Evolutionary conservation across 768 basidiomycete genomes (phyloP).

Genomic region (Pholiota molesta): DNA sequence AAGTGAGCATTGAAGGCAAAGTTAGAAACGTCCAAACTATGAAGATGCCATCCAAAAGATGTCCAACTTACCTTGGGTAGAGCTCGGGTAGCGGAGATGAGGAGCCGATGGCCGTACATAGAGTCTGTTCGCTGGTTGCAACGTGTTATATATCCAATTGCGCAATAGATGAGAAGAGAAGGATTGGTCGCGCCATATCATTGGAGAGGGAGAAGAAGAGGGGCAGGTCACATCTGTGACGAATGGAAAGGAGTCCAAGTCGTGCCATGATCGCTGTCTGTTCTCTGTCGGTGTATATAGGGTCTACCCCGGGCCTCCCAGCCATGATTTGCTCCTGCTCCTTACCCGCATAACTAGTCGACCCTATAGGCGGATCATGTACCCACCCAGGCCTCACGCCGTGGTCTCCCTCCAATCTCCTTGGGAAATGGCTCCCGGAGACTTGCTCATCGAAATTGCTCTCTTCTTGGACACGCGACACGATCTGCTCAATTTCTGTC

Average conservation of each 20-base stretch:
- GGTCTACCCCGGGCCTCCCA: neutral
- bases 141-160: neutral
- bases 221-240: neutral
- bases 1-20: neutral
- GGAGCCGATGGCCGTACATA: neutral
- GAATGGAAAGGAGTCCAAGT: neutral
- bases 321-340: neutral
- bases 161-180: neutral
- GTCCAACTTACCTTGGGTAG: slow-evolving; percentile 1
- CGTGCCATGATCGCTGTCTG: neutral
- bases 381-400: neutral
- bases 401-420: slow-evolving; percentile 9
- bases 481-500: slow-evolving; percentile 61
- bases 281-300: neutral
- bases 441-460: slow-evolving; percentile 71
- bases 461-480: slow-evolving; percentile 49
- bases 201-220: neutral
- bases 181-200: neutral
- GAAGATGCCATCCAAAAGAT: neutral
- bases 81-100: neutral
- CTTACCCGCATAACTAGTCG: slow-evolving; percentile 4
- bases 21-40: neutral
- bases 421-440: slow-evolving; percentile 43
- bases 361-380: neutral
- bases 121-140: neutral